Evolutionary conservation across 257 asterid species (phyloP).

Genomic region (Linaria vulgaris): DNA sequence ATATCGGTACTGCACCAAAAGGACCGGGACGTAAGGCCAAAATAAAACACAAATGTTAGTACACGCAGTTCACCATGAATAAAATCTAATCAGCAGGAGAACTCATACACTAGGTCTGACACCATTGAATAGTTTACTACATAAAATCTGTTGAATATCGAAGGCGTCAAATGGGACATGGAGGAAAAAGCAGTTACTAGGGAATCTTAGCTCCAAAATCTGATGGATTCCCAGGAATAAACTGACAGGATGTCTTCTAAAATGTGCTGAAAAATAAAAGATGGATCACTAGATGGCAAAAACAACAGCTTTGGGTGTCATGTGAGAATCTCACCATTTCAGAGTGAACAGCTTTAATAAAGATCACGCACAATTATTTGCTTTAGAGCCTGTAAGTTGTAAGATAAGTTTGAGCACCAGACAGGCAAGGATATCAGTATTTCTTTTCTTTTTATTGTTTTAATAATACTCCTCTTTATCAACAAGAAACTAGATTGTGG

Average conservation of each 20-base stretch:
- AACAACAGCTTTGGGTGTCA: too few relatives aligned
- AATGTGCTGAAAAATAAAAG: too few relatives aligned
- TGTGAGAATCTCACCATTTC: too few relatives aligned
- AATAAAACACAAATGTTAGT: neutral
- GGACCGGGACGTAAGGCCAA: neutral
- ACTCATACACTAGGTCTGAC: conserved; percentile 77
- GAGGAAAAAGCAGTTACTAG: conserved; percentile 60
- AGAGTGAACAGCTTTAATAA: too few relatives aligned
- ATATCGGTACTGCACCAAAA: neutral
- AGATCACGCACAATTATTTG: too few relatives aligned
- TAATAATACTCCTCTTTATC: too few relatives aligned
- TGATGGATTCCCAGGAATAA: too few relatives aligned
- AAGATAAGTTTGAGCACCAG: too few relatives aligned
- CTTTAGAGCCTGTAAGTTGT: too few relatives aligned
- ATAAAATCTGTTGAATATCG: conserved; percentile 50
- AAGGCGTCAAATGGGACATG: conserved; percentile 65
- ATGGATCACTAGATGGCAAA: neutral
- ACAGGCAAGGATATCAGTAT: too few relatives aligned
- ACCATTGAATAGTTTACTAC: conserved; percentile 65
- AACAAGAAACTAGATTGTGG: too few relatives aligned
- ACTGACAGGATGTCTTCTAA: conserved; percentile 21
- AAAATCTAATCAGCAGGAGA: conserved; percentile 68
- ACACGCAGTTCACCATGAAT: neutral
- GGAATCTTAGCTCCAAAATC: conserved; percentile 76
- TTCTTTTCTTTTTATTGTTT: too few relatives aligned